Evolutionary conservation across 2,329 filamentous ascomycete species (phyloP).

Genomic region (Cordyceps tenuipes): DNA sequence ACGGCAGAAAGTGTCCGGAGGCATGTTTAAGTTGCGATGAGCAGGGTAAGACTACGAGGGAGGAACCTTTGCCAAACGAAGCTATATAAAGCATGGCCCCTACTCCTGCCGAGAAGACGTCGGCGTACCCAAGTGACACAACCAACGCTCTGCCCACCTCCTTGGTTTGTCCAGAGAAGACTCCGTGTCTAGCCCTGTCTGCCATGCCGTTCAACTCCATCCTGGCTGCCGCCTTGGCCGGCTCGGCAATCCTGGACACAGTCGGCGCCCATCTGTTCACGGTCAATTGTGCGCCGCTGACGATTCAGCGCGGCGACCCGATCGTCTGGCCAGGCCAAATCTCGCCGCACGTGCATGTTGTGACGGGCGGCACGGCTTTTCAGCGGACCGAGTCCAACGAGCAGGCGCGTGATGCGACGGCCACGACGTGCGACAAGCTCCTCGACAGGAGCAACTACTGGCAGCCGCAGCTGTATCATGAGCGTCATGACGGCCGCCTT

Average conservation of each 20-base stretch:
- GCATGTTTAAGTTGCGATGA: background rate
- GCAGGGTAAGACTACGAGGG: background rate
- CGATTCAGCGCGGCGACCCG: constrained; percentile 46
- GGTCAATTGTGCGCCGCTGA: constrained; percentile 20
- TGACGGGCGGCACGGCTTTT: constrained; percentile 56
- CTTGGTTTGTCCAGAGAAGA: background rate
- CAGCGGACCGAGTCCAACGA: constrained; percentile 44
- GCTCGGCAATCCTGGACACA: background rate
- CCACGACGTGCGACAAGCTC: constrained; percentile 56
- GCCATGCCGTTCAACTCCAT: background rate
- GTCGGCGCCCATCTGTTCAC: constrained; percentile 17
- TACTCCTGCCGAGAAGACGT: background rate
- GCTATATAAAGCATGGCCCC: background rate
- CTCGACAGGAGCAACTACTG: constrained; percentile 61
- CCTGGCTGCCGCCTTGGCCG: background rate
- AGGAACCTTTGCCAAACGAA: background rate
- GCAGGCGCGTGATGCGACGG: constrained; percentile 44
- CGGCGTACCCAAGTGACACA: background rate
- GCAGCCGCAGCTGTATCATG: constrained; percentile 48
- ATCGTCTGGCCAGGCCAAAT: constrained; percentile 47
- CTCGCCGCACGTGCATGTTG: constrained; percentile 50
- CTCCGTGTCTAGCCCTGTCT: background rate
- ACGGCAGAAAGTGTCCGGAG: background rate
- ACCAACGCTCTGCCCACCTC: background rate
- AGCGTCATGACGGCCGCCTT: constrained; percentile 48